These are phyloP conservation scores for Gossypium longicalyx DNA, from an alignment of 345 rosid species.

Conservation along the genomic window DNA sequence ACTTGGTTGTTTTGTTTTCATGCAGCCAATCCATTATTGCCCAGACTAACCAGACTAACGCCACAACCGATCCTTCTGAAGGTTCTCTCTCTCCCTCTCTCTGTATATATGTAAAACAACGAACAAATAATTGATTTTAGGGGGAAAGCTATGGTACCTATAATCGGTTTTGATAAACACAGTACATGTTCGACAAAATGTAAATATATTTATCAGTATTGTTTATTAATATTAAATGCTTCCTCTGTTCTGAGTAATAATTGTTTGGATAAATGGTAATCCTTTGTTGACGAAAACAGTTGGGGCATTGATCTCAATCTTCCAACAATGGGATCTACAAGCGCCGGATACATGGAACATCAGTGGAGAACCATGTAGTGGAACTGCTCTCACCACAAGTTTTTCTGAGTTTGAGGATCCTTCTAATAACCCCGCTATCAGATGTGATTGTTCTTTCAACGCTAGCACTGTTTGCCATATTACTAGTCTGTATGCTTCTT, in stretches of 20 bases:
- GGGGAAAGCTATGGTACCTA: neutral
- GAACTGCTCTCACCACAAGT: constrained; percentile 28
- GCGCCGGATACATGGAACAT: constrained; percentile 38
- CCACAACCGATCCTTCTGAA: constrained; percentile 8
- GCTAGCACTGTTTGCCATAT: constrained; percentile 22
- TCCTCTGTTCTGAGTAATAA: neutral
- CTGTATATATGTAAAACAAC: neutral
- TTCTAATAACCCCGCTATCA: constrained; percentile 40
- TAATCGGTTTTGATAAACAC: neutral
- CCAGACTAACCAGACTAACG: neutral
- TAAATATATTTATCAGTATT: neutral
- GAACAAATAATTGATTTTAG: neutral
- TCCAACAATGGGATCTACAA: constrained; percentile 35
- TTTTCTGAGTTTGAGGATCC: constrained; percentile 22
- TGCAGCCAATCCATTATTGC: neutral
- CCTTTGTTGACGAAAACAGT: constrained; percentile 16
- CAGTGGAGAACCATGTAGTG: constrained; percentile 51
- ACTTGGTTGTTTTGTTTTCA: neutral
- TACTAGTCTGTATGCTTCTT: constrained; percentile 3
- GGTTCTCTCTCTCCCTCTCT: neutral
- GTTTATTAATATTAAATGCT: neutral
- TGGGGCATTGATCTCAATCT: constrained; percentile 41
- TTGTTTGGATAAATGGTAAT: neutral
- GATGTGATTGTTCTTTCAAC: constrained; percentile 46
- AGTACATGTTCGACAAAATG: neutral